These are phyloP conservation scores for Backusella mclennaniae DNA, from an alignment of 192 early-diverging fungal genomes.

Conservation along the genomic window DNA sequence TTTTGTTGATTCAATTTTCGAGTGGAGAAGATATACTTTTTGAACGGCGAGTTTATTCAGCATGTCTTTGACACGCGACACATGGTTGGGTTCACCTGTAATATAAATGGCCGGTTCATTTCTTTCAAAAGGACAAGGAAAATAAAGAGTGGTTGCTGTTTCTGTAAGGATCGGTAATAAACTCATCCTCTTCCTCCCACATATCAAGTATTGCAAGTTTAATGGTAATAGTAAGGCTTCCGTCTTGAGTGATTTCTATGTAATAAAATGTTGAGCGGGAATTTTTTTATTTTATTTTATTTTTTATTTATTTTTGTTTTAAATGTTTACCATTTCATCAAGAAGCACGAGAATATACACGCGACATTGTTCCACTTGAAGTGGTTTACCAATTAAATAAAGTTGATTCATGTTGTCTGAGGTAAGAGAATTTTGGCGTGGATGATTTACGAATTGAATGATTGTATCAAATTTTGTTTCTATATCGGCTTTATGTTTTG, in stretches of 20 bases:
- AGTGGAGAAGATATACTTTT: constrained; percentile 35
- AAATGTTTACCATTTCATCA: constrained; percentile 44
- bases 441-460: background rate
- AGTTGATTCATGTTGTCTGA: constrained; percentile 23
- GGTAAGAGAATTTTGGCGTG: constrained; percentile 5
- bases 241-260: constrained; percentile 43
- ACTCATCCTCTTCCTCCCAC: constrained; percentile 59
- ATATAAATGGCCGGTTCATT: constrained; percentile 58
- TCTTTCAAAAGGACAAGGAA: constrained; percentile 60
- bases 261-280: background rate
- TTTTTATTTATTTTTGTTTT: background rate
- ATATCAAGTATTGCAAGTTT: constrained; percentile 68
- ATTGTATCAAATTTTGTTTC: constrained; percentile 17
- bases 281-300: background rate
- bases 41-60: constrained; percentile 41
- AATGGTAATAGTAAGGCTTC: constrained; percentile 41
- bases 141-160: constrained; percentile 68
- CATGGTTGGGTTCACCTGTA: constrained; percentile 54
- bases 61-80: constrained; percentile 53
- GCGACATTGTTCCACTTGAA: constrained; percentile 20
- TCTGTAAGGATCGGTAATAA: constrained; percentile 70
- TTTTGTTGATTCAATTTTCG: background rate
- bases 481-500: constrained; percentile 8
- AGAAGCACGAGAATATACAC: constrained; percentile 38
- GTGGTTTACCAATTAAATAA: constrained; percentile 24